phyloP scores from a whole-genome alignment of 2,329 filamentous ascomycete species.

The Drechslera avenae region DNA sequence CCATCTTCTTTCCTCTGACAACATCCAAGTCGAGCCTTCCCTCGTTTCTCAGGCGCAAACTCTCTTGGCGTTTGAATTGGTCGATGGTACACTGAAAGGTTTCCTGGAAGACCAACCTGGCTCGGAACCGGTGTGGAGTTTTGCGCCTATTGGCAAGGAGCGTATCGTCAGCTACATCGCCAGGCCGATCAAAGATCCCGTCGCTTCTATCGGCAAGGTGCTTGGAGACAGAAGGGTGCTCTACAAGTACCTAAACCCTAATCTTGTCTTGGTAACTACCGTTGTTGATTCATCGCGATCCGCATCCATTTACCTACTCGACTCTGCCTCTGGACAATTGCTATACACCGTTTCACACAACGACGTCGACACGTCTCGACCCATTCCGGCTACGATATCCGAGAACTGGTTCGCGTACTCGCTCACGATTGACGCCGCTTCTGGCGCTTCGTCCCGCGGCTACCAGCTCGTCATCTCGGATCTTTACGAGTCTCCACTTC shows the following conservation, averaged over 20 bases:
- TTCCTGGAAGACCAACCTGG: constrained; percentile 29
- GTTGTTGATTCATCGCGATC: constrained; percentile 63
- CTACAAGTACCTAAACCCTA: constrained; percentile 96
- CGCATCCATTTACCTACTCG: constrained; percentile 78
- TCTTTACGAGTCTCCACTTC: constrained; percentile 81
- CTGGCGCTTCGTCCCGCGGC: constrained; percentile 68
- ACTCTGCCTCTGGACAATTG: constrained; percentile 82
- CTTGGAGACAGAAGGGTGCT: constrained; percentile 89
- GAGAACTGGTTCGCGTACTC: constrained; percentile 97
- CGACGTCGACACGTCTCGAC: constrained; percentile 74
- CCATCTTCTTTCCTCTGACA: constrained; percentile 26
- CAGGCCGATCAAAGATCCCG: constrained; percentile 76
- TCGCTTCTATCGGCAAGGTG: constrained; percentile 93
- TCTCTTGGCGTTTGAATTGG: constrained; percentile 40
- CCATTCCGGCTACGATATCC: constrained; percentile 77
- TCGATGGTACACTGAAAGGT: constrained; percentile 42
- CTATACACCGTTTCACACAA: constrained; percentile 72
- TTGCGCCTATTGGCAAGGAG: constrained; percentile 69
- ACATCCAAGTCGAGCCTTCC: constrained; percentile 18
- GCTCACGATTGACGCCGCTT: constrained; percentile 62
- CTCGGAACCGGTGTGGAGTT: constrained; percentile 66
- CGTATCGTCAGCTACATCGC: constrained; percentile 71
- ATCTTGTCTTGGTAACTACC: constrained; percentile 77
- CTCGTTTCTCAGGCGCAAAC: constrained; percentile 25
- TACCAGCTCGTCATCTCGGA: constrained; percentile 87